Evolutionary conservation across 805 yeast species (phyloP), one percentile per base, ranked within the genome.

Genomic region (Brettanomyces nanus): DNA sequence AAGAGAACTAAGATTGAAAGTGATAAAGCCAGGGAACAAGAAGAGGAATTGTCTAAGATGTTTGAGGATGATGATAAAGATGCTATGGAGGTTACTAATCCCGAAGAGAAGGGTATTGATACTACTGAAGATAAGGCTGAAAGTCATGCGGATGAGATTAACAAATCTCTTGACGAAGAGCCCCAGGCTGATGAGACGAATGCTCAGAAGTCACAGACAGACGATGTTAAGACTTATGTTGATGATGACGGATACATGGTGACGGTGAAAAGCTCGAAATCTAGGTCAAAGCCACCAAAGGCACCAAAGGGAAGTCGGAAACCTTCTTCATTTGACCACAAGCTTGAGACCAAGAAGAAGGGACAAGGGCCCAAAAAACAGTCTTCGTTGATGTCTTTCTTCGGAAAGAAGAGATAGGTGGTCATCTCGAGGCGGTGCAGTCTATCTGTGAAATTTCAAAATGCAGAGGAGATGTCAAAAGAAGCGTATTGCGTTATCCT

Each of bases 191-290:
- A 33, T 20, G 20, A 11, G 17, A 25, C 11, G 26, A 14, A 20
- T 5, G 15, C n/a, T n/a, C n/a, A n/a, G n/a, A n/a, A n/a, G n/a
- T n/a, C 6, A 19, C 22, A 17, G 25, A 27, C 17, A 17, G 22
- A 31, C 1, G 48, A 45, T 4, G 41, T 43, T 17, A 57, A 49
- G 33, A 48, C 54, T 2, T 53, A 47, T 17, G 46, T 46, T 17
- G 62, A 58, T 35, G 55, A 52, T 11, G 62, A 58, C 28, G 63
- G 63, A 4, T 58, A 49, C 25, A 36, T 58, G 17, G 54, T 54
- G 3, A 41, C 15, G 39, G 42, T 30, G 28, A 33, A 11, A 34
- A 37, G 27, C n/a, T n/a, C n/a, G n/a, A n/a, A n/a, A n/a, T n/a
- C n/a, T n/a, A n/a, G n/a, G n/a, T n/a, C n/a, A n/a, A n/a, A n/a